Conservation (phyloP, 73 alveolate species). For the Stentor coeruleus region DNA sequence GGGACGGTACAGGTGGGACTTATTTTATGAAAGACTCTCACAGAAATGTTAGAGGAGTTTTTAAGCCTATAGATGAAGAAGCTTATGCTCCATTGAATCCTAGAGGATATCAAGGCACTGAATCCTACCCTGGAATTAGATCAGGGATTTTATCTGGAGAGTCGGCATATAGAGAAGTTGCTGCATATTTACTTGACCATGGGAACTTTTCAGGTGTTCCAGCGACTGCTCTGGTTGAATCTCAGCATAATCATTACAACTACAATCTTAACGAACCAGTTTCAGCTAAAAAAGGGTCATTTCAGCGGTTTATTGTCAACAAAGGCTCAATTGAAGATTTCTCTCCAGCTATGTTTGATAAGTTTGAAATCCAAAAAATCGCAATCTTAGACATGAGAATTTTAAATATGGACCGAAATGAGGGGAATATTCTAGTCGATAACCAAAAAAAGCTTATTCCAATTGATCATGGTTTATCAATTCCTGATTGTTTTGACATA, state of each 20-base stretch:
- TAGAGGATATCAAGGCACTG: slow-evolving; percentile 83
- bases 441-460: slow-evolving; percentile 75
- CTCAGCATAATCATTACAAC: slow-evolving; percentile 83
- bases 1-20: slow-evolving; percentile 95
- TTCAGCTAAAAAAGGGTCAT: slow-evolving; percentile 83
- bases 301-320: slow-evolving; percentile 71
- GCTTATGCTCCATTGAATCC: slow-evolving; percentile 97
- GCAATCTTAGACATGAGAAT: slow-evolving; percentile 93
- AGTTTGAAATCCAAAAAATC: slow-evolving; percentile 87
- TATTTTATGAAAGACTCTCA: slow-evolving; percentile 70
- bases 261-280: slow-evolving; percentile 60
- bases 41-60: slow-evolving; percentile 72
- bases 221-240: slow-evolving; percentile 92
- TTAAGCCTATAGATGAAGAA: slow-evolving; percentile 97
- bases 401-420: slow-evolving; percentile 93
- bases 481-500: slow-evolving; percentile 90
- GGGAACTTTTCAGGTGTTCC: slow-evolving; percentile 86
- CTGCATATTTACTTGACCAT: slow-evolving; percentile 87
- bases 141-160: slow-evolving; percentile 93
- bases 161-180: slow-evolving; percentile 94
- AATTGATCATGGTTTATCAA: slow-evolving; percentile 90
- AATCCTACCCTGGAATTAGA: slow-evolving; percentile 76
- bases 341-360: slow-evolving; percentile 73
- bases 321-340: slow-evolving; percentile 84
- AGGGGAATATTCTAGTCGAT: slow-evolving; percentile 85